Conservation (phyloP, 768 basidiomycete species). For the Suillus fuscotomentosus region DNA sequence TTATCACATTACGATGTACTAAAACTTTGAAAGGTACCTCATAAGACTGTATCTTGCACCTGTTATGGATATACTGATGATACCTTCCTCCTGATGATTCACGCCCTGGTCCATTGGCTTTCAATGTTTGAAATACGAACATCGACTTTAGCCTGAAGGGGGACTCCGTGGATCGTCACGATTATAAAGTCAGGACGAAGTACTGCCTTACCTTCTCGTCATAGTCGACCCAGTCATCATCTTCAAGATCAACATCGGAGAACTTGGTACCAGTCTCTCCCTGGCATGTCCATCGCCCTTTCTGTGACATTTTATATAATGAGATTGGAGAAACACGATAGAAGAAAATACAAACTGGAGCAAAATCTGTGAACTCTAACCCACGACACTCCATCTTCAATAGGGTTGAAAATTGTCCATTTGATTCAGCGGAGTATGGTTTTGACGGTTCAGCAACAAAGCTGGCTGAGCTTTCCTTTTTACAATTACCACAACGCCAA, state of each 20-base stretch:
- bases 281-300: slow-evolving; percentile 71
- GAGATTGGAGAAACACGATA: not conserved
- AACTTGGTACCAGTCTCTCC: slow-evolving; percentile 64
- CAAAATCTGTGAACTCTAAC: slow-evolving; percentile 77
- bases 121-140: slow-evolving; percentile 71
- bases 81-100: slow-evolving; percentile 10
- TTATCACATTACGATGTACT: not conserved
- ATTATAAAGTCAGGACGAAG: not conserved
- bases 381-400: slow-evolving; percentile 83
- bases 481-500: slow-evolving; percentile 77
- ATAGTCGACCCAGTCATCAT: slow-evolving; percentile 79
- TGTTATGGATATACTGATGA: not conserved
- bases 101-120: slow-evolving; percentile 68
- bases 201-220: slow-evolving; percentile 73
- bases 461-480: slow-evolving; percentile 79
- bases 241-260: slow-evolving; percentile 65
- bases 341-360: slow-evolving; percentile 52
- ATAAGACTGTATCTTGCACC: not conserved
- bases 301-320: slow-evolving; percentile 35
- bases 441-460: slow-evolving; percentile 39
- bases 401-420: slow-evolving; percentile 60
- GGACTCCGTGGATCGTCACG: not conserved
- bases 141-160: slow-evolving; percentile 51
- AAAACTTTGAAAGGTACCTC: not conserved
- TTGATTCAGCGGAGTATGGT: slow-evolving; percentile 56